phyloP scores from a whole-genome alignment of 768 basidiomycete genomes.

The Leccinum arenicola region DNA sequence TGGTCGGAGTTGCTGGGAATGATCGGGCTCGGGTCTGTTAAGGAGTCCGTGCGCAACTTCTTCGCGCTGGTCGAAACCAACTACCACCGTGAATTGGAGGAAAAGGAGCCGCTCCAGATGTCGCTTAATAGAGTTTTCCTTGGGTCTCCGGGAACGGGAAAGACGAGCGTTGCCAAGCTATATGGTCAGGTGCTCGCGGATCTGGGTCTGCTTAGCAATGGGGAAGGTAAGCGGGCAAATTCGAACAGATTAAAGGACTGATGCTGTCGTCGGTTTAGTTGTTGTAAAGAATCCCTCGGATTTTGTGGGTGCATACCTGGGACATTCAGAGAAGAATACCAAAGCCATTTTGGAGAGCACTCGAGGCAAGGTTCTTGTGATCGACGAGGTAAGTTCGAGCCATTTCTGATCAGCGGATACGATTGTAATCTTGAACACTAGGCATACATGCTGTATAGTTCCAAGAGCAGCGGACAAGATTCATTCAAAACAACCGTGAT shows the following conservation, averaged over 20 bases:
- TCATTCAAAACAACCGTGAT: conserved; percentile 65
- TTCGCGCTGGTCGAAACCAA: conserved; percentile 49
- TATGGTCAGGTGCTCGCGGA: conserved; percentile 65
- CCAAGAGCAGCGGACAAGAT: conserved; percentile 37
- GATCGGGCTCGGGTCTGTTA: conserved; percentile 57
- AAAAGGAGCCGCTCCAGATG: conserved; percentile 49
- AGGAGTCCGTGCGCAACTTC: conserved; percentile 48
- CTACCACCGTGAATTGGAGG: conserved; percentile 56
- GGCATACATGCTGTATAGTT: conserved; percentile 51
- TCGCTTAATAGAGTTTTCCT: conserved; percentile 65
- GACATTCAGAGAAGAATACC: conserved; percentile 62
- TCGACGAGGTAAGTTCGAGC: conserved; percentile 55
- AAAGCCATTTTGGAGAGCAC: conserved; percentile 58
- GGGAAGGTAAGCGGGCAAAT: conserved; percentile 48
- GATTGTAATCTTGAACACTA: neutral
- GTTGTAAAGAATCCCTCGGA: conserved; percentile 67
- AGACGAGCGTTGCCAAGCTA: conserved; percentile 65
- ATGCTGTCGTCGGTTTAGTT: conserved; percentile 36
- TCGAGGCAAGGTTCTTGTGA: conserved; percentile 65
- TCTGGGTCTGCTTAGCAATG: conserved; percentile 63
- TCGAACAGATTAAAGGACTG: neutral
- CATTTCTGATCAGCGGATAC: neutral
- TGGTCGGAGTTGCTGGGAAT: conserved; percentile 53
- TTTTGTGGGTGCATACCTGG: conserved; percentile 58
- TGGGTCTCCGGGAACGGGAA: conserved; percentile 69